phyloP scores from a whole-genome alignment of 345 rosid species.

The Passiflora organensis region DNA sequence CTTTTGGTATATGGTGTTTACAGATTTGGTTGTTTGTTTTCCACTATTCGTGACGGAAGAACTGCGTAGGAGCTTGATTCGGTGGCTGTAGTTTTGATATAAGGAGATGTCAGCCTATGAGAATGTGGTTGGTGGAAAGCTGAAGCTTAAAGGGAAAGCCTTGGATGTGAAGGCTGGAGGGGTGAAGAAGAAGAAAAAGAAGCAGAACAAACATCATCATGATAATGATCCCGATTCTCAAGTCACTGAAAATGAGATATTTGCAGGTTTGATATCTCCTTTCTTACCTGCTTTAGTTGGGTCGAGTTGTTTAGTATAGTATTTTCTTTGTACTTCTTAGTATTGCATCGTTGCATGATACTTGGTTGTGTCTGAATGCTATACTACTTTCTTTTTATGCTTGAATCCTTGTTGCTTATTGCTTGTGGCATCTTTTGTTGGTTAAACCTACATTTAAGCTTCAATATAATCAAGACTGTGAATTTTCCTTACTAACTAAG shows the following conservation, averaged over 20 bases:
- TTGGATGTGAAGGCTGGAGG: conserved; percentile 87
- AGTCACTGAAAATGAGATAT: conserved; percentile 29
- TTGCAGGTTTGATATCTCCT: conserved; percentile 27
- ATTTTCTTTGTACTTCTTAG: too few species aligned
- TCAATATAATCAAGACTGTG: too few species aligned
- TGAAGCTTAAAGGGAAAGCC: conserved; percentile 94
- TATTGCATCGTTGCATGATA: not conserved
- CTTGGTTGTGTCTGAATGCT: not conserved
- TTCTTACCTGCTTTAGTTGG: not conserved
- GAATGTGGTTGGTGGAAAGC: conserved; percentile 72
- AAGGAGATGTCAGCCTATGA: conserved; percentile 84
- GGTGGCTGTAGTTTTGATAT: too few species aligned
- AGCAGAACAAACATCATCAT: conserved; percentile 45
- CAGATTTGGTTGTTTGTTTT: too few species aligned
- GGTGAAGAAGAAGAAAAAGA: conserved; percentile 78
- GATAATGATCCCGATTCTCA: conserved; percentile 39
- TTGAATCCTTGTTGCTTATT: too few species aligned
- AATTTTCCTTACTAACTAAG: too few species aligned
- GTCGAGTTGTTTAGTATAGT: not conserved
- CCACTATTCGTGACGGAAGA: too few species aligned
- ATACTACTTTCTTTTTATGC: not conserved
- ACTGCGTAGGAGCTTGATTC: too few species aligned
- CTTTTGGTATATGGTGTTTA: too few species aligned
- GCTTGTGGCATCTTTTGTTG: too few species aligned
- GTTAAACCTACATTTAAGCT: too few species aligned